These are phyloP conservation scores for Tagetes erecta DNA, from an alignment of 129 eudicot genomes.

Conservation along the genomic window DNA sequence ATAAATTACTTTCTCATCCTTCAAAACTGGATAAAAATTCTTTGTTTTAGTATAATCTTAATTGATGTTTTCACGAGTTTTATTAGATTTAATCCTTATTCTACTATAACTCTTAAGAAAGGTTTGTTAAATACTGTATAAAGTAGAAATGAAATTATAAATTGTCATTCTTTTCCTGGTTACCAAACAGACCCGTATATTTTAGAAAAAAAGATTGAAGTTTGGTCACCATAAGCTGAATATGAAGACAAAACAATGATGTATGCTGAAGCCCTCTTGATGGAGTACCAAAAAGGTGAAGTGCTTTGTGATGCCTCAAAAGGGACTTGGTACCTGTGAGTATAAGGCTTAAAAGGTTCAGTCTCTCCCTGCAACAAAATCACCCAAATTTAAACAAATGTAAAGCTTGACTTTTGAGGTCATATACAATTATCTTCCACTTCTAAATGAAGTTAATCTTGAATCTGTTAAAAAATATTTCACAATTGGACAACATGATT, in stretches of 20 bases:
- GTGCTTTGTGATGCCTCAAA: constrained; percentile 57
- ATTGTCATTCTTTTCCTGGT: too few relatives aligned
- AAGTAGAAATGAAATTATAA: too few relatives aligned
- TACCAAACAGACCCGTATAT: too few relatives aligned
- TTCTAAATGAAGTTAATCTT: not conserved
- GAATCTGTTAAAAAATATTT: not conserved
- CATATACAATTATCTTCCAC: constrained; percentile 7
- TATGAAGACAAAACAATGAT: constrained; percentile 62
- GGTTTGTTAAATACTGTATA: too few relatives aligned
- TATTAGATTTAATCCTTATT: too few relatives aligned
- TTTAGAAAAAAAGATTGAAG: not conserved
- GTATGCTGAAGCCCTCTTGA: constrained; percentile 70
- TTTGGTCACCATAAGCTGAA: constrained; percentile 49
- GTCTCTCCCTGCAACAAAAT: constrained; percentile 61
- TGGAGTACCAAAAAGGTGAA: constrained; percentile 64
- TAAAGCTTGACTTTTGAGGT: constrained; percentile 20
- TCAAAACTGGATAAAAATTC: too few relatives aligned
- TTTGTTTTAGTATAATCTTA: too few relatives aligned
- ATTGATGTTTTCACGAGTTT: too few relatives aligned
- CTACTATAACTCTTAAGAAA: too few relatives aligned
- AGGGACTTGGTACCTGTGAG: constrained; percentile 53
- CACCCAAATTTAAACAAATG: constrained; percentile 16
- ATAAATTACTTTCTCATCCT: too few relatives aligned
- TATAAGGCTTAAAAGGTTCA: constrained; percentile 60
- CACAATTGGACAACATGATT: not conserved